Percentiles rank a stretch among this genome's conserved stretches.
Evolutionary conservation across 305 asterid genomes (phyloP).

Genomic region (Salvia sclarea): DNA sequence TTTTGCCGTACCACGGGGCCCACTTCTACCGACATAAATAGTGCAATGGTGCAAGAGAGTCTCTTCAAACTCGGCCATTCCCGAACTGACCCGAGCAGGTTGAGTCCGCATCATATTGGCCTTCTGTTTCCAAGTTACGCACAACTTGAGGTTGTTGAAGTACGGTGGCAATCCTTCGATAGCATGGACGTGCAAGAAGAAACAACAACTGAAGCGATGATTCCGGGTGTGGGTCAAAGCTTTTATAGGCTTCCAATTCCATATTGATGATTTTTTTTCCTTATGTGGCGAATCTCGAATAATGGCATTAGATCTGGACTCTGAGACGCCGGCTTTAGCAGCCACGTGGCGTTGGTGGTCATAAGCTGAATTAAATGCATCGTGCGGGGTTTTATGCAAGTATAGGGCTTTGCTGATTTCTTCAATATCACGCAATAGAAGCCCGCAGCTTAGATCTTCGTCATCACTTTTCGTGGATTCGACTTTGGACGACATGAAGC

Average conservation of each 20-base stretch:
- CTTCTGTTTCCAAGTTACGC: constrained; percentile 68
- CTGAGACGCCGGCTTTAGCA: constrained; percentile 32
- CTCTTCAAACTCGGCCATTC: constrained; percentile 71
- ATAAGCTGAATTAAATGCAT: constrained; percentile 42
- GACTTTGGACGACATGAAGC: constrained; percentile 39
- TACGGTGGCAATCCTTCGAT: constrained; percentile 59
- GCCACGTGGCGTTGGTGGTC: constrained; percentile 31
- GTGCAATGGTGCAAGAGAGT: constrained; percentile 67
- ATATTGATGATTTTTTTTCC: constrained; percentile 61
- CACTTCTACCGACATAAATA: constrained; percentile 55
- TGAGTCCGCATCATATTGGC: constrained; percentile 49
- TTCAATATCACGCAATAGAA: constrained; percentile 68
- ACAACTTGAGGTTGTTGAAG: constrained; percentile 56
- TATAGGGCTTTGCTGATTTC: constrained; percentile 80
- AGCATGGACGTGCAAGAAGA: constrained; percentile 72
- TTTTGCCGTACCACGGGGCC: constrained; percentile 55
- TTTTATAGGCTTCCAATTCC: constrained; percentile 80
- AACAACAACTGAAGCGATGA: constrained; percentile 60
- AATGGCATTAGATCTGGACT: constrained; percentile 33
- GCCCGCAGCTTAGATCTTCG: constrained; percentile 55
- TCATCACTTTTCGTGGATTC: constrained; percentile 33
- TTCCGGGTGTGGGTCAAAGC: constrained; percentile 57
- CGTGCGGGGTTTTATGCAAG: constrained; percentile 44
- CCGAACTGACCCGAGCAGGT: constrained; percentile 53
- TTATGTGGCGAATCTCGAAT: constrained; percentile 40